A percentile compares a stretch with the other conserved stretches of the same genome.
Conservation (phyloP, 345 rosid genomes). For the Geranium brycei region DNA sequence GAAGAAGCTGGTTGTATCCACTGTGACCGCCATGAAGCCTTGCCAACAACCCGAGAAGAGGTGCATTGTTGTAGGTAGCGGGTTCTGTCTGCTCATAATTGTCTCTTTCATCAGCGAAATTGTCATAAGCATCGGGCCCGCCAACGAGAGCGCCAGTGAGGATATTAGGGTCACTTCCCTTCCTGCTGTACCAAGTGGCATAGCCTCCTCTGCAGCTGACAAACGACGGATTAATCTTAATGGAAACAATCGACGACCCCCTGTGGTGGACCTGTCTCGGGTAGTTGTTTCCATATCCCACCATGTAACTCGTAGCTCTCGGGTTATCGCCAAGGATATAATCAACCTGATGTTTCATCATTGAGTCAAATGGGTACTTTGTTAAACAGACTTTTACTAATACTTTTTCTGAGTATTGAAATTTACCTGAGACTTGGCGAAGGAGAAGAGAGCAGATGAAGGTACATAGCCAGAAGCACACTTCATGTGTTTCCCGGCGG, state of each 20-base stretch:
- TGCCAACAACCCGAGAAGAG: conserved; percentile 79
- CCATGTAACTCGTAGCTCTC: conserved; percentile 91
- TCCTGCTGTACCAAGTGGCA: conserved; percentile 72
- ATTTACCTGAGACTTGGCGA: conserved; percentile 77
- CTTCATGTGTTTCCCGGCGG: conserved; percentile 39
- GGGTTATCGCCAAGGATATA: conserved; percentile 98
- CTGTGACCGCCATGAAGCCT: conserved; percentile 55
- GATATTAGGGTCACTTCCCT: conserved; percentile 74
- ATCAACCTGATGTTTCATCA: conserved; percentile 39
- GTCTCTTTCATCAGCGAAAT: conserved; percentile 85
- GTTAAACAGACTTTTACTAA: no score
- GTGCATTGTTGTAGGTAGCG: conserved; percentile 97
- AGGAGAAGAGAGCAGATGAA: conserved; percentile 54
- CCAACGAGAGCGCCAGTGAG: conserved; percentile 91
- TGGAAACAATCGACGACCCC: conserved; percentile 80
- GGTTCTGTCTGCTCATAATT: conserved; percentile 98
- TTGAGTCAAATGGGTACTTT: not conserved
- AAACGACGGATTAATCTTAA: conserved; percentile 46
- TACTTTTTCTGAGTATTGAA: no score
- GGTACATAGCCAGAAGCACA: conserved; percentile 54
- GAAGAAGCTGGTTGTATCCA: conserved; percentile 81
- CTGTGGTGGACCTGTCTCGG: conserved; percentile 89
- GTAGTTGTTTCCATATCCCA: conserved; percentile 87
- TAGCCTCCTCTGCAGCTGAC: conserved; percentile 92
- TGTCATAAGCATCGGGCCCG: conserved; percentile 91